Evolutionary conservation across 1,284 basidiomycete genomes (phyloP).

Genomic region (Tilletia caries): DNA sequence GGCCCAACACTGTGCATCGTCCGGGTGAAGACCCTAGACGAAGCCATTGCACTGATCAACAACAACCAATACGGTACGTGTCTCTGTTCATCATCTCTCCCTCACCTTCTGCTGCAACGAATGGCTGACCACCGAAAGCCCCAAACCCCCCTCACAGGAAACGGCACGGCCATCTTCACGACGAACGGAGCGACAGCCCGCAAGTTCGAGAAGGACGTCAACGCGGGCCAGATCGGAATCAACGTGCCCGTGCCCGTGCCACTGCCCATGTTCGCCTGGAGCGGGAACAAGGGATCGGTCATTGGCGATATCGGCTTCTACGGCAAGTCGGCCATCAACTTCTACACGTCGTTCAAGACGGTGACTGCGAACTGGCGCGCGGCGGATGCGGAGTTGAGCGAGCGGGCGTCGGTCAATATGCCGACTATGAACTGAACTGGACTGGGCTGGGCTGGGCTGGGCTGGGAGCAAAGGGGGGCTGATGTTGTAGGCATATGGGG

Average conservation of each 20-base stretch:
- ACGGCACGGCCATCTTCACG: constrained; percentile 95
- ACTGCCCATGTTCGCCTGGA: constrained; percentile 87
- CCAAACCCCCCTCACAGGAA: too few relatives aligned
- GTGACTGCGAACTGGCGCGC: constrained; percentile 34
- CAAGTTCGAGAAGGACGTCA: constrained; percentile 82
- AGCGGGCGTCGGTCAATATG: constrained; percentile 42
- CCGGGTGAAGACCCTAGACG: constrained; percentile 79
- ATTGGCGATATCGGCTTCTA: constrained; percentile 61
- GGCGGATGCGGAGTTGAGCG: constrained; percentile 33
- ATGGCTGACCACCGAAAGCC: too few relatives aligned
- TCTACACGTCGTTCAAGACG: constrained; percentile 46
- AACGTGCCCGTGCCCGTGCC: constrained; percentile 82
- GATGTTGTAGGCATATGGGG: too few relatives aligned
- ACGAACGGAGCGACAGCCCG: constrained; percentile 93
- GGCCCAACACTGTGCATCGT: constrained; percentile 83
- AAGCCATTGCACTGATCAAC: constrained; percentile 86
- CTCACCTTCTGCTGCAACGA: too few relatives aligned
- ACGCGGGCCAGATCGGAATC: constrained; percentile 76
- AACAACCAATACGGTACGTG: constrained; percentile 61
- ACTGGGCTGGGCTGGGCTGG: too few relatives aligned
- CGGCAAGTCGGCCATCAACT: constrained; percentile 40
- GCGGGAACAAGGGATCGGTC: constrained; percentile 82
- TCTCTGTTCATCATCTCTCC: background rate
- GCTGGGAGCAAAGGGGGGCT: too few relatives aligned
- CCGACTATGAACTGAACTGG: constrained; percentile 38